Conservation (phyloP, 2,329 filamentous ascomycete species). For the Escovopsis sp. region DNA sequence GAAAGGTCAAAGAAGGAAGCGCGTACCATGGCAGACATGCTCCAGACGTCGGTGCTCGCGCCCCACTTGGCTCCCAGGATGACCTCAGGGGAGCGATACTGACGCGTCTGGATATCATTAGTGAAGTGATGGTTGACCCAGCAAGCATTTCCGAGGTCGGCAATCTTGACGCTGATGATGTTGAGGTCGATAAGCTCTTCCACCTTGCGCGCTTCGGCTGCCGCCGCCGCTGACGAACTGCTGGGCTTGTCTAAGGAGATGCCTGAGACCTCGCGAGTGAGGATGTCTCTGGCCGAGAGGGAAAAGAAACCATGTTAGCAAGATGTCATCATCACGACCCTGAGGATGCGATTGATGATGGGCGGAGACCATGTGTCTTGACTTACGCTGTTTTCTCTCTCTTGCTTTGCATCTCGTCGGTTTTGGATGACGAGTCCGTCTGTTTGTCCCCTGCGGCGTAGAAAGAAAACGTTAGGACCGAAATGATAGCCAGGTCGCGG, state of each 20-base stretch:
- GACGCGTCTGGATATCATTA: conserved; percentile 95
- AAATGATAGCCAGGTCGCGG: neutral
- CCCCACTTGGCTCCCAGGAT: conserved; percentile 97
- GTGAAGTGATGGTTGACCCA: conserved; percentile 99
- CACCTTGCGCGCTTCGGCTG: conserved; percentile 41
- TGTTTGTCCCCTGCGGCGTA: conserved; percentile 9
- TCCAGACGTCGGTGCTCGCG: conserved; percentile 98
- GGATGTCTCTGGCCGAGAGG: conserved; percentile 49
- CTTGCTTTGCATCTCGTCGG: conserved; percentile 59
- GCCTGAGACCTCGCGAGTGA: conserved; percentile 85
- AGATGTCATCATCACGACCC: neutral
- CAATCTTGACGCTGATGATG: conserved; percentile 96
- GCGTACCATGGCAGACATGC: conserved; percentile 95
- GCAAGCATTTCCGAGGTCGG: conserved; percentile 93
- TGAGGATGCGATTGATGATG: neutral
- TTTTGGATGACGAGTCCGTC: conserved; percentile 35
- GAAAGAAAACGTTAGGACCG: too few species aligned
- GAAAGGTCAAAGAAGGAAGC: too few species aligned
- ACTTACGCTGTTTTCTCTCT: conserved; percentile 87
- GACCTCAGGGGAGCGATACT: conserved; percentile 94
- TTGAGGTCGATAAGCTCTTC: conserved; percentile 46
- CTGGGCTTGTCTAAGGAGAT: conserved; percentile 75
- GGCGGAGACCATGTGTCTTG: neutral
- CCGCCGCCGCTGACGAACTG: conserved; percentile 29
- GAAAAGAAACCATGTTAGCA: neutral